Conservation (phyloP, 805 yeast species). For the Candida nanaspora region DNA sequence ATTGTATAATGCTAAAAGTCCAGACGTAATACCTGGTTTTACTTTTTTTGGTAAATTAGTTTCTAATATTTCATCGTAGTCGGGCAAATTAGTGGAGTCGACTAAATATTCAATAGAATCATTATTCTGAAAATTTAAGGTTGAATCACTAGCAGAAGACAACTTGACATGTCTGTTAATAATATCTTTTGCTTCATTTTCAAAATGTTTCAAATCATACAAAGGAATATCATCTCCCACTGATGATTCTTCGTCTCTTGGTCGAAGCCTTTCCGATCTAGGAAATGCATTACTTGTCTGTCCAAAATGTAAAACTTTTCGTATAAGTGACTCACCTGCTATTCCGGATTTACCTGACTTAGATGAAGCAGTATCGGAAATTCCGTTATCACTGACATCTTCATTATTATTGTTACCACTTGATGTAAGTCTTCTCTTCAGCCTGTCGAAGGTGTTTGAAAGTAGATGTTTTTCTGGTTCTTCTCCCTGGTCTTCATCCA, state of each 20-base stretch:
- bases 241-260: slow-evolving; percentile 31
- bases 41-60: slow-evolving; percentile 50
- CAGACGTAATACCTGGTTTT: slow-evolving; percentile 80
- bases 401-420: too few relatives aligned
- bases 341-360: slow-evolving; percentile 2
- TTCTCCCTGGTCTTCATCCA: background rate
- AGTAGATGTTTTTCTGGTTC: background rate
- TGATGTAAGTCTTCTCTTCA: background rate
- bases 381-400: too few relatives aligned
- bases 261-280: slow-evolving; percentile 20
- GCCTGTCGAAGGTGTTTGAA: background rate
- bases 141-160: slow-evolving; percentile 28
- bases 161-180: slow-evolving; percentile 38
- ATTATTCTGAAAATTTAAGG: background rate
- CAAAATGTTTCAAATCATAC: slow-evolving; percentile 34
- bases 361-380: background rate
- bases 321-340: background rate
- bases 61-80: slow-evolving; percentile 1
- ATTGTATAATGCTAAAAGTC: slow-evolving; percentile 68
- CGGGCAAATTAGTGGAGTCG: background rate
- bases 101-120: background rate
- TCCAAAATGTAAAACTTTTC: slow-evolving; percentile 11
- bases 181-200: slow-evolving; percentile 48
- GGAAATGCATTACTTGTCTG: slow-evolving; percentile 28
- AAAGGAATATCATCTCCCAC: slow-evolving; percentile 31